These are phyloP conservation scores for Ophiognomonia clavigignenti-juglandacearum DNA, from an alignment of 2,329 filamentous ascomycete species.

Conservation along the genomic window DNA sequence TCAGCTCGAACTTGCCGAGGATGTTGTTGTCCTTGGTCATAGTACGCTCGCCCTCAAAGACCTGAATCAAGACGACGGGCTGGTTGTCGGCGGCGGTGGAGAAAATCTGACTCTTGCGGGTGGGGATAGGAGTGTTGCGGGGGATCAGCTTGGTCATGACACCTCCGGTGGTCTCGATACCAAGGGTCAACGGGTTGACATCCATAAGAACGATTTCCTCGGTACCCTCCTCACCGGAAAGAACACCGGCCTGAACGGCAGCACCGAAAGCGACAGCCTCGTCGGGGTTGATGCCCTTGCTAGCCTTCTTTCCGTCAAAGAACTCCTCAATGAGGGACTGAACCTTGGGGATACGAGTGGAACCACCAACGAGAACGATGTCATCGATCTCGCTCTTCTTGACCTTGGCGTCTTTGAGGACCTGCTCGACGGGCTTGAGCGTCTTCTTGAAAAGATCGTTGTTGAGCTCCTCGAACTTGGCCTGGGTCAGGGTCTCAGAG, in stretches of 20 bases:
- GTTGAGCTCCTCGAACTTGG: conserved; percentile 99
- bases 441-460: conserved; percentile 99
- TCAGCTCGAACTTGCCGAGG: conserved; percentile 97
- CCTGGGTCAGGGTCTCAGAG: conserved; percentile 94
- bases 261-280: conserved; percentile 98
- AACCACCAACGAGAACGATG: conserved; percentile 96
- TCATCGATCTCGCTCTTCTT: conserved; percentile 93
- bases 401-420: conserved; percentile 95
- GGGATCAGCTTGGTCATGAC: conserved; percentile 97
- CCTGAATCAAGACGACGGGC: conserved; percentile 90
- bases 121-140: conserved; percentile 91
- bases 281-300: conserved; percentile 99
- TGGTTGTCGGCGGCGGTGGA: conserved; percentile 96
- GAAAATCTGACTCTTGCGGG: conserved; percentile 97
- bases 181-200: conserved; percentile 91
- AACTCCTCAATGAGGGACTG: conserved; percentile 91
- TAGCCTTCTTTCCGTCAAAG: conserved; percentile 93
- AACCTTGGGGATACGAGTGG: conserved; percentile 98
- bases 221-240: conserved; percentile 81
- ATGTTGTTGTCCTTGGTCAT: conserved; percentile 97
- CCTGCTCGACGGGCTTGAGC: conserved; percentile 96
- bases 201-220: conserved; percentile 89
- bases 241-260: conserved; percentile 92
- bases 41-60: conserved; percentile 88
- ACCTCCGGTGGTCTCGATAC: conserved; percentile 95